phyloP scores from a whole-genome alignment of 2,329 filamentous ascomycete species.

The Lasiodiplodia sp. region DNA sequence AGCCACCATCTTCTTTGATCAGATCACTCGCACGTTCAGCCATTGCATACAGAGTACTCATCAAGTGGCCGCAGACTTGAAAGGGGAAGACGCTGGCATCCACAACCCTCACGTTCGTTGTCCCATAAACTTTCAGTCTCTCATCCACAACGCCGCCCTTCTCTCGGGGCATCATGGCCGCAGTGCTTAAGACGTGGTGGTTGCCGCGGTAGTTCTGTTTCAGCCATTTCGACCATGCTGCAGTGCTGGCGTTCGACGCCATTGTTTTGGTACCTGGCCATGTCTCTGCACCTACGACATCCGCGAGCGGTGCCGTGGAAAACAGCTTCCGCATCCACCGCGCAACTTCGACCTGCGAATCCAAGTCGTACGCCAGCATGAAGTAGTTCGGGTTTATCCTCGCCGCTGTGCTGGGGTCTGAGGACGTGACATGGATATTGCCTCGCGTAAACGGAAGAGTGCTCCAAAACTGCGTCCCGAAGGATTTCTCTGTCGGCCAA shows the following conservation, averaged over 20 bases:
- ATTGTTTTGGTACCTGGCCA: conserved; percentile 34
- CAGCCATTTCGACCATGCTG: conserved; percentile 36
- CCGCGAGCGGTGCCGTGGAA: conserved; percentile 40
- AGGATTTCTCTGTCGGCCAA: not conserved
- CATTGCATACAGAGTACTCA: conserved; percentile 42
- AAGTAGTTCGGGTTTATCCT: conserved; percentile 54
- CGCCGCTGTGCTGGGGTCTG: conserved; percentile 45
- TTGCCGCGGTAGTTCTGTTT: conserved; percentile 37
- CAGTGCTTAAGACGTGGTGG: conserved; percentile 43
- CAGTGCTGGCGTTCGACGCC: conserved; percentile 26
- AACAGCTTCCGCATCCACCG: conserved; percentile 45
- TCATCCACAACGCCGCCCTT: conserved; percentile 41
- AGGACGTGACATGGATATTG: conserved; percentile 49
- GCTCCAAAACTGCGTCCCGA: conserved; percentile 20
- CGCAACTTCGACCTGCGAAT: conserved; percentile 43
- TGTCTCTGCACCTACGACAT: conserved; percentile 35
- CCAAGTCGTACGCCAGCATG: conserved; percentile 52
- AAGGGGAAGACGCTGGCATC: conserved; percentile 44
- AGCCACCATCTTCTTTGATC: conserved; percentile 34
- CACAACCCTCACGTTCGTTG: conserved; percentile 39
- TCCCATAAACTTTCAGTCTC: conserved; percentile 41
- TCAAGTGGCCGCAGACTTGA: conserved; percentile 42
- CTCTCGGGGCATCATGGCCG: conserved; percentile 43
- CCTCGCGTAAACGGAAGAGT: conserved; percentile 40
- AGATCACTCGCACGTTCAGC: conserved; percentile 43